Evolutionary conservation across 257 asterid species (phyloP).

Genomic region (Ligustrum vulgare): DNA sequence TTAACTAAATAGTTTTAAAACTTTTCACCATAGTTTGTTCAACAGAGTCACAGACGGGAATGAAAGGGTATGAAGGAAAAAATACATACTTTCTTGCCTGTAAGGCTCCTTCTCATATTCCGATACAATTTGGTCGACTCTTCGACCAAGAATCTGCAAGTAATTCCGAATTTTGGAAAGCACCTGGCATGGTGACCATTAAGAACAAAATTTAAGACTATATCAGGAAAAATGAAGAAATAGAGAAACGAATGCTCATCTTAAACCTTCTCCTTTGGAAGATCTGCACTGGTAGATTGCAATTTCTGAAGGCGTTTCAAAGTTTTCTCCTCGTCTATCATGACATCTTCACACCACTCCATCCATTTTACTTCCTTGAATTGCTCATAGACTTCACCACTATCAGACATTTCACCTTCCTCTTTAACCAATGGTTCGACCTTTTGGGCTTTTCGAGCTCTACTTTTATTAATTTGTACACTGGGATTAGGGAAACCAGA

Average conservation of each 20-base stretch:
- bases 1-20: constrained; percentile 10
- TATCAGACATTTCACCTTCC: constrained; percentile 99
- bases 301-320: constrained; percentile 82
- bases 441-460: constrained; percentile 64
- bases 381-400: constrained; percentile 89
- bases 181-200: constrained; percentile 54
- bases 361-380: constrained; percentile 97
- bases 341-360: constrained; percentile 99
- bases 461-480: constrained; percentile 44
- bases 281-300: constrained; percentile 86
- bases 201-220: constrained; percentile 14
- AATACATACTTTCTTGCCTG: constrained; percentile 80
- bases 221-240: constrained; percentile 10
- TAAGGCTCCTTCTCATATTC: constrained; percentile 72
- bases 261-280: constrained; percentile 85
- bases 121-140: constrained; percentile 76
- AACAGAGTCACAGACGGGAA: background rate
- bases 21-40: background rate
- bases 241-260: constrained; percentile 16
- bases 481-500: constrained; percentile 47
- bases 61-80: background rate
- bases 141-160: constrained; percentile 90
- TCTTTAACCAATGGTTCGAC: constrained; percentile 83
- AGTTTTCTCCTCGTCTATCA: constrained; percentile 81
- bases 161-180: constrained; percentile 81